These are phyloP conservation scores for Penicillium goetzii DNA, from an alignment of 495 filamentous ascomycete species.

Conservation along the genomic window DNA sequence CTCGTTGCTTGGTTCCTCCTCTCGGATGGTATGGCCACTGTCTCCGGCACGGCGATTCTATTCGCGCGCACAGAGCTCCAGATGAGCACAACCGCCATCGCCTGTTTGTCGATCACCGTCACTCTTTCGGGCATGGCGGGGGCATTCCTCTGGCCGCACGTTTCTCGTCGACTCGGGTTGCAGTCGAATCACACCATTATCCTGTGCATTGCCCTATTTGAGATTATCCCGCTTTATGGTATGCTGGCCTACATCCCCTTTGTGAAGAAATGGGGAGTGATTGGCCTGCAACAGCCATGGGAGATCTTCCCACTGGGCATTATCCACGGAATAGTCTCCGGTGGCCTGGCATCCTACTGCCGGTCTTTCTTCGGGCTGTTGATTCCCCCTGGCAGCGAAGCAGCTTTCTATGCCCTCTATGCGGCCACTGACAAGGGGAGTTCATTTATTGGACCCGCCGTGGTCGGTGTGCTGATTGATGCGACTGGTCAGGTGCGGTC, in stretches of 20 bases:
- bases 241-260: constrained; percentile 82
- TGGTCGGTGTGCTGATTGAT: constrained; percentile 85
- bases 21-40: constrained; percentile 85
- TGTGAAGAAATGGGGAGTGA: constrained; percentile 68
- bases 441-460: constrained; percentile 83
- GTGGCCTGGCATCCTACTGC: constrained; percentile 82
- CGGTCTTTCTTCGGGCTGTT: constrained; percentile 82
- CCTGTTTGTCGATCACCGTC: constrained; percentile 80
- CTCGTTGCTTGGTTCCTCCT: constrained; percentile 87
- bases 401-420: constrained; percentile 90
- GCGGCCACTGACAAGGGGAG: constrained; percentile 93
- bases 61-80: constrained; percentile 87
- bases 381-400: constrained; percentile 87
- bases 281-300: constrained; percentile 84
- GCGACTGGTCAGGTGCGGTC: constrained; percentile 79
- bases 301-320: constrained; percentile 88
- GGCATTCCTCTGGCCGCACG: constrained; percentile 79
- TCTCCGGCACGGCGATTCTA: constrained; percentile 87
- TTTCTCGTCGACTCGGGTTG: constrained; percentile 64
- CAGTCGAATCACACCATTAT: constrained; percentile 80
- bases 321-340: constrained; percentile 83
- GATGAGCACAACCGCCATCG: constrained; percentile 75
- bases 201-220: constrained; percentile 78
- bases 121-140: constrained; percentile 78
- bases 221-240: constrained; percentile 84